Evolutionary conservation across 306 rosid genomes (phyloP).

Genomic region (Dalbergia oliveri): DNA sequence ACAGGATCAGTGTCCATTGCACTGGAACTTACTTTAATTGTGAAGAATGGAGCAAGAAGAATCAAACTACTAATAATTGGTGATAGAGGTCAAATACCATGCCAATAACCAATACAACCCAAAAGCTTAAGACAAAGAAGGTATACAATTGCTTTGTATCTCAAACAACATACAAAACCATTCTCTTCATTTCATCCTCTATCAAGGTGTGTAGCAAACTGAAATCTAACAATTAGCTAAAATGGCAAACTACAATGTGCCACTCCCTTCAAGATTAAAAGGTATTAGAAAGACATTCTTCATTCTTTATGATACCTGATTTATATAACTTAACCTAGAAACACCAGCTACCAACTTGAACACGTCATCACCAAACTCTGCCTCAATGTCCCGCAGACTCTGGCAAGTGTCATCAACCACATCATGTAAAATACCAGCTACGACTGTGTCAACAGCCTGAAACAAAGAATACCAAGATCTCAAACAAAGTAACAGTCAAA

Average conservation of each 20-base stretch:
- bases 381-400: conserved; percentile 72
- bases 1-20: neutral
- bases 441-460: conserved; percentile 94
- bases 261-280: conserved; percentile 44
- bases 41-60: conserved; percentile 21
- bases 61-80: conserved; percentile 4
- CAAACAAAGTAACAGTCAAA: conserved; percentile 37
- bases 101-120: conserved; percentile 6
- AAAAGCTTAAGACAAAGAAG: conserved; percentile 11
- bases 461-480: conserved; percentile 40
- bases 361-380: conserved; percentile 87
- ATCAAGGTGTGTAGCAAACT: conserved; percentile 10
- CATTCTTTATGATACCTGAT: conserved; percentile 73
- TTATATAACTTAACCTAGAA: conserved; percentile 88
- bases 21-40: conserved; percentile 12
- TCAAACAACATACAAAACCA: neutral
- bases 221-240: conserved; percentile 37
- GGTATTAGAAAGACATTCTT: conserved; percentile 20
- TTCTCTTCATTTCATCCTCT: neutral
- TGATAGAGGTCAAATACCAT: neutral
- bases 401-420: conserved; percentile 87
- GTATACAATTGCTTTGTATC: neutral
- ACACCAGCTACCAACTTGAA: conserved; percentile 90
- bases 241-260: conserved; percentile 22
- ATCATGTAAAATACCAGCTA: conserved; percentile 97